phyloP scores from a whole-genome alignment of 2,329 filamentous ascomycete species.

The Simplicillium aogashimaense region DNA sequence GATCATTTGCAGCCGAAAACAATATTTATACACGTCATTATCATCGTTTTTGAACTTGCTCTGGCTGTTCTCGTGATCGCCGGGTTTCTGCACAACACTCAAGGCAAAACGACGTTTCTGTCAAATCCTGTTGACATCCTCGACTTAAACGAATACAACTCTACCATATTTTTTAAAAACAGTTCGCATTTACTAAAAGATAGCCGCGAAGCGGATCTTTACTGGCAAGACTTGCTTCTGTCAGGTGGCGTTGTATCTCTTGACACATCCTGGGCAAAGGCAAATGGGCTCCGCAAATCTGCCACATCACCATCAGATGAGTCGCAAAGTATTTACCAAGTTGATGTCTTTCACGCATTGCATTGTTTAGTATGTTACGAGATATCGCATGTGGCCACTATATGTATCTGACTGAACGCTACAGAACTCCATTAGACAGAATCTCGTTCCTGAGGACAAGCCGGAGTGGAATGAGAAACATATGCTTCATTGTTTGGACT shows the following conservation, averaged over 20 bases:
- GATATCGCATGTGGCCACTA: background rate
- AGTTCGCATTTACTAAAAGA: too few species aligned
- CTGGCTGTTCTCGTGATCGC: background rate
- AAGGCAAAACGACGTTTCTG: too few species aligned
- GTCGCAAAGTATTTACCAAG: conserved; percentile 8
- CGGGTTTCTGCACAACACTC: background rate
- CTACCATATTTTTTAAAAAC: too few species aligned
- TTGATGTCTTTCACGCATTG: conserved; percentile 8
- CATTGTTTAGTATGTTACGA: conserved; percentile 7
- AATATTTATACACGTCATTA: background rate
- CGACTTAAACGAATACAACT: background rate
- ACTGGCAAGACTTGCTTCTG: conserved; percentile 5
- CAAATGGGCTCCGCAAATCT: conserved; percentile 6
- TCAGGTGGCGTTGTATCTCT: conserved; percentile 7
- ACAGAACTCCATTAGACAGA: conserved; percentile 8
- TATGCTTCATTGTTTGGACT: conserved; percentile 9
- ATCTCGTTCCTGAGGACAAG: conserved; percentile 5
- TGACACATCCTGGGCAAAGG: conserved; percentile 6
- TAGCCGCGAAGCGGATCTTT: conserved; percentile 2
- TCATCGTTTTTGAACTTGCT: conserved; percentile 1
- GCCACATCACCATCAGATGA: conserved; percentile 7
- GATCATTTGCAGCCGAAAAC: too few species aligned
- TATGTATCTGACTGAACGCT: too few species aligned
- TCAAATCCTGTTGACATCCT: background rate
- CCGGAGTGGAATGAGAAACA: conserved; percentile 8